Percentiles rank a stretch among this genome's conserved stretches.
phyloP scores from a whole-genome alignment of 352 stramenopile genomes.

The Aphanomyces cochlioides region DNA sequence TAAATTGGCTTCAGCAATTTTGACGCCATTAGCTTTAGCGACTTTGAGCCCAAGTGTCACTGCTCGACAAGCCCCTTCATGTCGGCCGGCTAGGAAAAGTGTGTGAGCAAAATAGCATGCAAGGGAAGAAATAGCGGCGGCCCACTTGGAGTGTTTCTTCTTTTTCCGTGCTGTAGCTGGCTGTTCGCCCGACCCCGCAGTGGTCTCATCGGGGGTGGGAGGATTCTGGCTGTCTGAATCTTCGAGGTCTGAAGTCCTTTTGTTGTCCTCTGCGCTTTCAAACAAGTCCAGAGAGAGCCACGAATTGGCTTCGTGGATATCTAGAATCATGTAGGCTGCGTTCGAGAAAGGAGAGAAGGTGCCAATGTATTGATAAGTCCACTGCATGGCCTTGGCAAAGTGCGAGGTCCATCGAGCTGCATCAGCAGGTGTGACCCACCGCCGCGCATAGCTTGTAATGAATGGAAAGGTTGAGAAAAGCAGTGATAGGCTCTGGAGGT shows the following conservation, averaged over 20 bases:
- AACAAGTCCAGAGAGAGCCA: conserved; percentile 80
- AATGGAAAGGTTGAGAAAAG: conserved; percentile 83
- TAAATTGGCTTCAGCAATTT: conserved; percentile 60
- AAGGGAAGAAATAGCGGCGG: conserved; percentile 37
- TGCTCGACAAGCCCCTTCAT: conserved; percentile 66
- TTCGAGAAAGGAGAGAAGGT: conserved; percentile 66
- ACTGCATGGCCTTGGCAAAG: conserved; percentile 43
- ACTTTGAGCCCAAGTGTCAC: conserved; percentile 72
- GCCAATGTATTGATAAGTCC: conserved; percentile 79
- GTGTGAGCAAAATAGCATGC: conserved; percentile 71
- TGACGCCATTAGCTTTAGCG: conserved; percentile 68
- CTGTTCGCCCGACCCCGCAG: conserved; percentile 37
- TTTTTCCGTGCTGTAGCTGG: background rate
- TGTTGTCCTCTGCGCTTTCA: conserved; percentile 12
- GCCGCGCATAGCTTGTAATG: conserved; percentile 78
- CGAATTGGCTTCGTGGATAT: conserved; percentile 74
- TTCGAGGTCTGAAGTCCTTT: background rate
- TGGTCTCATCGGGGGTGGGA: conserved; percentile 34
- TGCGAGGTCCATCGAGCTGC: conserved; percentile 36
- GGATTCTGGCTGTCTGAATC: background rate
- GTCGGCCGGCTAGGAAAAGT: conserved; percentile 66
- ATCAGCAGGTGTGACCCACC: conserved; percentile 56
- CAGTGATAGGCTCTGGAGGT: conserved; percentile 67
- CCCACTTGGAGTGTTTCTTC: conserved; percentile 20
- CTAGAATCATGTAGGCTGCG: conserved; percentile 72